Conservation (phyloP, 2,329 filamentous ascomycete species). For the Botrytis galanthina region DNA sequence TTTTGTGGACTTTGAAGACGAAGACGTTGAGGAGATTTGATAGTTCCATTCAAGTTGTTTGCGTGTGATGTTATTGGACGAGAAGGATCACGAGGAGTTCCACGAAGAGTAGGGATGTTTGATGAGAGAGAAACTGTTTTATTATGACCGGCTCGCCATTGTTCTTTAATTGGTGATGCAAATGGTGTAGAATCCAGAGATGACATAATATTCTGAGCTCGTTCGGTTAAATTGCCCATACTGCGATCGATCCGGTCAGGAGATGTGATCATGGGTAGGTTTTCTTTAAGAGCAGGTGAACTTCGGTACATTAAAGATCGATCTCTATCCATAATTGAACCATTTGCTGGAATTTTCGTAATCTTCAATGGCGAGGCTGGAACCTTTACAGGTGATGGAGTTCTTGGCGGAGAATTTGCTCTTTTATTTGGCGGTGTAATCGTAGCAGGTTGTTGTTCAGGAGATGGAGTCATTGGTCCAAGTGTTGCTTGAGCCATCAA, state of each 20-base stretch:
- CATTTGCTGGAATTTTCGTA: conserved; percentile 34
- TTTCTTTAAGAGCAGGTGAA: conserved; percentile 36
- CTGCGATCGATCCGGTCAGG: conserved; percentile 16
- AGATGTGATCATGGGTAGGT: conserved; percentile 25
- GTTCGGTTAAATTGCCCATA: conserved; percentile 34
- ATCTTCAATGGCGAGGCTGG: conserved; percentile 20
- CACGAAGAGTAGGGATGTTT: conserved; percentile 36
- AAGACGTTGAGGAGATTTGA: conserved; percentile 45
- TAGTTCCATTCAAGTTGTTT: not conserved
- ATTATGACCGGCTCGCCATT: conserved; percentile 34
- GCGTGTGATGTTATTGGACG: conserved; percentile 28
- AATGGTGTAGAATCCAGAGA: conserved; percentile 29
- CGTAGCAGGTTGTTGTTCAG: conserved; percentile 3
- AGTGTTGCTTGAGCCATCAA: conserved; percentile 62
- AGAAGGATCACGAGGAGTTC: conserved; percentile 30
- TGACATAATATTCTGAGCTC: conserved; percentile 36
- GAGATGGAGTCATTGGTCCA: conserved; percentile 42
- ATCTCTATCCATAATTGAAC: conserved; percentile 32
- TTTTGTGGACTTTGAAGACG: conserved; percentile 71
- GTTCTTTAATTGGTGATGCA: conserved; percentile 27
- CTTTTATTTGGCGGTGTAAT: conserved; percentile 23
- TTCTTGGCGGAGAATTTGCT: conserved; percentile 34
- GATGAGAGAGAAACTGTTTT: conserved; percentile 35
- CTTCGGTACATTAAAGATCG: conserved; percentile 28
- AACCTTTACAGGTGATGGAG: conserved; percentile 32